Percentiles rank a stretch among this genome's conserved stretches.
Evolutionary conservation across 2,329 filamentous ascomycete species (phyloP).

Genomic region (Talaromyces pinophilus): DNA sequence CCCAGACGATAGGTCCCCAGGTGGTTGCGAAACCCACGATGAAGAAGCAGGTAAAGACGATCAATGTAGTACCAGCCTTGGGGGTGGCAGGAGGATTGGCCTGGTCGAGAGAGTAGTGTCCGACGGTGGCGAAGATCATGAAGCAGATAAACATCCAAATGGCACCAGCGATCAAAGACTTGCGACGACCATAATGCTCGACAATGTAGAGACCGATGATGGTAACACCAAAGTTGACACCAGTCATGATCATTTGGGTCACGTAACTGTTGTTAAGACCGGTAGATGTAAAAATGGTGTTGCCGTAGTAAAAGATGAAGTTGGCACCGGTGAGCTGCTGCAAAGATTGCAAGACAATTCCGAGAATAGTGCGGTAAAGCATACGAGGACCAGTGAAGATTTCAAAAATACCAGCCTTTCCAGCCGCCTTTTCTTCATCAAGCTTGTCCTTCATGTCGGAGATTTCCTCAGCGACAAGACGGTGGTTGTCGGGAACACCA

Average conservation of each 20-base stretch:
- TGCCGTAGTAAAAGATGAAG: slow-evolving; percentile 56
- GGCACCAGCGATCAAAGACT: slow-evolving; percentile 66
- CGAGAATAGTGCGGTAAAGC: slow-evolving; percentile 49
- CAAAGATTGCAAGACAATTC: slow-evolving; percentile 49
- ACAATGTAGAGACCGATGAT: slow-evolving; percentile 70
- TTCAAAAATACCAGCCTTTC: slow-evolving; percentile 44
- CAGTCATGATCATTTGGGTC: slow-evolving; percentile 67
- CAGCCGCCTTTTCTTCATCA: slow-evolving; percentile 54
- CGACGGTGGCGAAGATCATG: slow-evolving; percentile 61
- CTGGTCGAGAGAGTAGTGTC: slow-evolving; percentile 48
- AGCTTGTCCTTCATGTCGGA: slow-evolving; percentile 61
- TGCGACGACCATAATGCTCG: slow-evolving; percentile 68
- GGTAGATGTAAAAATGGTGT: slow-evolving; percentile 65
- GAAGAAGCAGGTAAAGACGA: slow-evolving; percentile 72
- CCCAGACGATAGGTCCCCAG: slow-evolving; percentile 64
- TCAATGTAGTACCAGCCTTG: slow-evolving; percentile 65
- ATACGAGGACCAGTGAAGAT: slow-evolving; percentile 52
- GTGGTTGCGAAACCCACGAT: slow-evolving; percentile 71
- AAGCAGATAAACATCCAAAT: slow-evolving; percentile 69
- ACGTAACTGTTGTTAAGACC: slow-evolving; percentile 67
- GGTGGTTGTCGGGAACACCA: slow-evolving; percentile 58
- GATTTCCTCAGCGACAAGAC: slow-evolving; percentile 57
- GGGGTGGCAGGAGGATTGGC: slow-evolving; percentile 46
- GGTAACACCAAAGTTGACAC: slow-evolving; percentile 69
- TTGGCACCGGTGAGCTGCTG: slow-evolving; percentile 54